phyloP scores from a whole-genome alignment of 129 eudicot genomes.

The Helichrysum umbraculigerum region DNA sequence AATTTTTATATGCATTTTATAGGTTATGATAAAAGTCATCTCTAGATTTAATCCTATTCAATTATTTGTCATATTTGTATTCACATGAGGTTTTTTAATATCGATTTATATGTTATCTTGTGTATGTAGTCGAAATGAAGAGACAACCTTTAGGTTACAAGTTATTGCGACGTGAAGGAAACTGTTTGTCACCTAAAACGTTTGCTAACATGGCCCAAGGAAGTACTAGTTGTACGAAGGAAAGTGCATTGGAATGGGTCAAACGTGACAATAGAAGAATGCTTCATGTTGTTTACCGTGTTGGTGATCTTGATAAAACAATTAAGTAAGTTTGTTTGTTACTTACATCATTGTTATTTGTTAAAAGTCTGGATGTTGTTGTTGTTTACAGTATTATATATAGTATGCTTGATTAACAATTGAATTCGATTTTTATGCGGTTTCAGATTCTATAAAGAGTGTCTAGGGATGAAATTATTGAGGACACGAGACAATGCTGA shows the following conservation, averaged over 20 bases:
- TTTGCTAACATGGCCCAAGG: conserved; percentile 63
- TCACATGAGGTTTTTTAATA: neutral
- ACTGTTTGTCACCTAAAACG: conserved; percentile 30
- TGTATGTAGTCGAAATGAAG: conserved; percentile 51
- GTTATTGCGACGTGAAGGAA: conserved; percentile 46
- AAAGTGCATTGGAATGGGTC: conserved; percentile 72
- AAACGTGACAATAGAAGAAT: conserved; percentile 75
- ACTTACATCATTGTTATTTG: neutral
- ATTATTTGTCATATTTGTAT: neutral
- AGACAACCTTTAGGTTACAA: conserved; percentile 48
- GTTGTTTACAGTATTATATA: neutral
- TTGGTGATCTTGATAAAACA: conserved; percentile 83
- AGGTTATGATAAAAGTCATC: neutral
- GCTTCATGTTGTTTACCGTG: conserved; percentile 96
- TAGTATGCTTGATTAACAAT: neutral
- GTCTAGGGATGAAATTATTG: conserved; percentile 89
- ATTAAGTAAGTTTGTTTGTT: conserved; percentile 37
- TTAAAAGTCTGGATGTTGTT: neutral
- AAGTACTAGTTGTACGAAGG: conserved; percentile 51
- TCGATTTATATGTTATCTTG: conserved; percentile 4
- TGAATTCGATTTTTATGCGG: neutral
- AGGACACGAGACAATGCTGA: conserved; percentile 89
- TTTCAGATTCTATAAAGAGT: conserved; percentile 87
- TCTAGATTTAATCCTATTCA: neutral
- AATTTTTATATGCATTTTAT: neutral